A percentile compares a stretch with the other conserved stretches of the same genome.
Evolutionary conservation across 495 filamentous ascomycete species (phyloP).

Genomic region (Chaetomidium leptoderma): DNA sequence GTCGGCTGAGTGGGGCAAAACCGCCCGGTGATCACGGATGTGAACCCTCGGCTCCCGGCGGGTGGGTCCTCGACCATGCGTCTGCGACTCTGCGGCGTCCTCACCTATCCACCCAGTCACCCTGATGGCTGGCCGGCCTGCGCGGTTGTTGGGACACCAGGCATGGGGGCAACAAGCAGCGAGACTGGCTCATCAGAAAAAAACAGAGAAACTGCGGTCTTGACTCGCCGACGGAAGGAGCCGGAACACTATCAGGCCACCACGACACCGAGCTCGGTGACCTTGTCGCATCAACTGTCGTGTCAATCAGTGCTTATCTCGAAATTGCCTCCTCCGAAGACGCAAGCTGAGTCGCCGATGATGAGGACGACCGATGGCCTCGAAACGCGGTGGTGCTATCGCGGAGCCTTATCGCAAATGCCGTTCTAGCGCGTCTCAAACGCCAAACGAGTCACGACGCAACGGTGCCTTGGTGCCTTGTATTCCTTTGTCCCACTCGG

Average conservation of each 20-base stretch:
- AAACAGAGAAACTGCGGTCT: neutral
- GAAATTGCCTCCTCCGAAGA: slow-evolving; percentile 18
- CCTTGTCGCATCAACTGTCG: neutral
- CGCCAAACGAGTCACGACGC: slow-evolving; percentile 9
- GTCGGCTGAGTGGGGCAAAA: neutral
- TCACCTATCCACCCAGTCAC: neutral
- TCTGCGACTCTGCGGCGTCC: neutral
- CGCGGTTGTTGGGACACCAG: neutral
- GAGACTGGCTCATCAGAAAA: too few species aligned
- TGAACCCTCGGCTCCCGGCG: neutral
- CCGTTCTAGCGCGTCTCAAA: slow-evolving; percentile 25
- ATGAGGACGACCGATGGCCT: slow-evolving; percentile 3
- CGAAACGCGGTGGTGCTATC: slow-evolving; percentile 26
- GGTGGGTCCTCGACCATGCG: slow-evolving; percentile 7
- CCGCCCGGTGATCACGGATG: neutral
- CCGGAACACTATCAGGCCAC: neutral
- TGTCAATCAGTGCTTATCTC: slow-evolving; percentile 19
- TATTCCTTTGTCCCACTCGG: slow-evolving; percentile 9
- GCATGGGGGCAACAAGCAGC: neutral
- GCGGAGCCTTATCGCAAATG: slow-evolving; percentile 31
- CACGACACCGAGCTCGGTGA: neutral
- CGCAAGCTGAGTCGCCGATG: slow-evolving; percentile 22
- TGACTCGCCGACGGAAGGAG: slow-evolving; percentile 3
- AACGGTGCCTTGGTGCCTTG: slow-evolving; percentile 15
- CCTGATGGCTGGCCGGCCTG: slow-evolving; percentile 5